These are phyloP conservation scores for Brassica juncea DNA, from an alignment of 345 rosid species.

Conservation along the genomic window DNA sequence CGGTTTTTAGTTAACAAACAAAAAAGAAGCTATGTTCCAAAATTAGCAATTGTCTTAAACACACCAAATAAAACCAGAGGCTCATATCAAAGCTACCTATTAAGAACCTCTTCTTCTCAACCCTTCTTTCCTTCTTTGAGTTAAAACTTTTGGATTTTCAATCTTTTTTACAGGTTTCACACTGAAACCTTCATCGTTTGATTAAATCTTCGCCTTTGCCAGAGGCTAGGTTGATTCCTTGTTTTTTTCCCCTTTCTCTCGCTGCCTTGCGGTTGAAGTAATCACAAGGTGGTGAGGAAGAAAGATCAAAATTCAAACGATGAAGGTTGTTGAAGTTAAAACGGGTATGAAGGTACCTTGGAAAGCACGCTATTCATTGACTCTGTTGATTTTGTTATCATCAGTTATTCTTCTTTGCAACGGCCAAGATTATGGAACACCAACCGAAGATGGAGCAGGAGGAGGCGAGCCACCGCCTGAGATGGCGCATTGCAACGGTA, in stretches of 20 bases:
- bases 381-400: constrained; percentile 28
- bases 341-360: constrained; percentile 49
- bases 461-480: constrained; percentile 56
- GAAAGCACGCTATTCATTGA: constrained; percentile 19
- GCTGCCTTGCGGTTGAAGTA: constrained; percentile 43
- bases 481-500: constrained; percentile 62
- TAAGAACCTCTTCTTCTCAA: constrained; percentile 27
- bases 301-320: constrained; percentile 4
- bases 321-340: constrained; percentile 18
- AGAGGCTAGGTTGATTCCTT: constrained; percentile 21
- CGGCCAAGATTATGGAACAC: constrained; percentile 53
- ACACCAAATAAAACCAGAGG: constrained; percentile 41
- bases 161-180: constrained; percentile 7
- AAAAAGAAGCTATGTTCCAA: constrained; percentile 29
- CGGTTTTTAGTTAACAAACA: constrained; percentile 27
- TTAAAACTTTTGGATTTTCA: constrained; percentile 11
- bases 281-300: constrained; percentile 40
- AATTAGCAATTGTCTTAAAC: constrained; percentile 27
- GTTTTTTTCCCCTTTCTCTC: constrained; percentile 8
- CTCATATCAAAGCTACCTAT: constrained; percentile 22
- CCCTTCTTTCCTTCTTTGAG: constrained; percentile 15
- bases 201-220: constrained; percentile 15
- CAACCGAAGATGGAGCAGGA: constrained; percentile 31
- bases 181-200: constrained; percentile 25
- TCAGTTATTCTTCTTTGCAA: constrained; percentile 27